Evolutionary conservation across 768 basidiomycete species (phyloP).

Genomic region (Suillus placidus): DNA sequence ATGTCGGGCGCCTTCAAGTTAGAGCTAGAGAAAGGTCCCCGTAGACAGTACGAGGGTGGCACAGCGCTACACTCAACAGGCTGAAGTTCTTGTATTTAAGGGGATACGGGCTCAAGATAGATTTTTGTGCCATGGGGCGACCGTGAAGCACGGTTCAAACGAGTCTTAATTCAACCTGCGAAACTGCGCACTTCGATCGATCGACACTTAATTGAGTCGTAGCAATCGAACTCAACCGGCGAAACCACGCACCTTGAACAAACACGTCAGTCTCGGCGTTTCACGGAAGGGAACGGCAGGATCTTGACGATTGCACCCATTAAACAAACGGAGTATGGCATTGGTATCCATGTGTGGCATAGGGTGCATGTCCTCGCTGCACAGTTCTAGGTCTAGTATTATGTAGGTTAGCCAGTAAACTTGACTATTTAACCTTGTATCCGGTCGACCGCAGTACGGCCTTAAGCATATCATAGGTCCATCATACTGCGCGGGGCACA

Average conservation of each 20-base stretch:
- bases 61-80: background rate
- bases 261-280: background rate
- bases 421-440: background rate
- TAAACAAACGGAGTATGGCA: background rate
- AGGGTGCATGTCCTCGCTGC: background rate
- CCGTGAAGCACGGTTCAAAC: background rate
- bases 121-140: background rate
- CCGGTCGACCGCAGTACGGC: background rate
- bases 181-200: background rate
- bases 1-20: no score
- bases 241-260: background rate
- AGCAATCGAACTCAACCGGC: background rate
- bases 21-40: background rate
- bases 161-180: background rate
- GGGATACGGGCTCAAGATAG: background rate
- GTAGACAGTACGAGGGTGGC: background rate
- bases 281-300: background rate
- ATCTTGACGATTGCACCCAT: background rate
- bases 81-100: background rate
- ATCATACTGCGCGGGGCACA: background rate
- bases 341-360: background rate
- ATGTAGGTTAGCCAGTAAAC: background rate
- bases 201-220: no score
- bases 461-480: background rate
- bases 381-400: background rate